Percentiles rank a stretch among this genome's conserved stretches.
These are phyloP conservation scores for Aspergillus fumigatus DNA, from an alignment of 2,329 filamentous ascomycete genomes.

Conservation along the genomic window DNA sequence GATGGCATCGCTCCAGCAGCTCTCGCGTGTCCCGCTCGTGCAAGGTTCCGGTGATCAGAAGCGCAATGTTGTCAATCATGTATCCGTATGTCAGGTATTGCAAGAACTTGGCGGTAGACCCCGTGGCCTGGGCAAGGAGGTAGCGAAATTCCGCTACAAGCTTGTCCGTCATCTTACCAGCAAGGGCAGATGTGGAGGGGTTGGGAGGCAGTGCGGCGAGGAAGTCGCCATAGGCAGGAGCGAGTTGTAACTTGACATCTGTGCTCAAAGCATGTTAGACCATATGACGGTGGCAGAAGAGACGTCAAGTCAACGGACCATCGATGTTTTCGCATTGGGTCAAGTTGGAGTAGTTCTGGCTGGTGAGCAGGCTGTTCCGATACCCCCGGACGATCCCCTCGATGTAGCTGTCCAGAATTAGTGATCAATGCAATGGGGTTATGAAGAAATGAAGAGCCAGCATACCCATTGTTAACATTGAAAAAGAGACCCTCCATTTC, in stretches of 20 bases:
- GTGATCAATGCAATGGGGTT: constrained; percentile 8
- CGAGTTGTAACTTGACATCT: constrained; percentile 98
- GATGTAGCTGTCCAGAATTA: constrained; percentile 64
- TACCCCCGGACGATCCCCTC: constrained; percentile 97
- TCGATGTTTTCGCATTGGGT: constrained; percentile 98
- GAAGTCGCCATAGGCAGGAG: constrained; percentile 94
- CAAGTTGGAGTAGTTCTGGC: constrained; percentile 89
- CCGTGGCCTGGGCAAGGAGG: constrained; percentile 86
- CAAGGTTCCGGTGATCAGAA: constrained; percentile 94
- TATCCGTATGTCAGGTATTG: constrained; percentile 98
- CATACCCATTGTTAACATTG: constrained; percentile 88
- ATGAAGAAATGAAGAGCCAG: constrained; percentile 2
- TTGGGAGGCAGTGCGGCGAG: constrained; percentile 90
- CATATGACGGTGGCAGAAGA: constrained; percentile 1
- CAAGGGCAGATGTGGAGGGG: constrained; percentile 91
- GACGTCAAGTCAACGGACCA: constrained; percentile 55
- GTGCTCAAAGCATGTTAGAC: constrained; percentile 3
- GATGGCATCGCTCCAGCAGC: constrained; percentile 91
- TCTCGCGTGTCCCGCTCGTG: constrained; percentile 97
- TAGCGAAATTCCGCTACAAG: constrained; percentile 97
- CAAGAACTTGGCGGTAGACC: constrained; percentile 89
- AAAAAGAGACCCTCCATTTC: constrained; percentile 88
- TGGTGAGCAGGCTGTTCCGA: constrained; percentile 85
- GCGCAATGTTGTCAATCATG: constrained; percentile 99
- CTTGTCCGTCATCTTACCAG: constrained; percentile 94